A percentile compares a stretch with the other conserved stretches of the same genome.
phyloP scores from a whole-genome alignment of 331 rosid species.

The Quercus lobata region DNA sequence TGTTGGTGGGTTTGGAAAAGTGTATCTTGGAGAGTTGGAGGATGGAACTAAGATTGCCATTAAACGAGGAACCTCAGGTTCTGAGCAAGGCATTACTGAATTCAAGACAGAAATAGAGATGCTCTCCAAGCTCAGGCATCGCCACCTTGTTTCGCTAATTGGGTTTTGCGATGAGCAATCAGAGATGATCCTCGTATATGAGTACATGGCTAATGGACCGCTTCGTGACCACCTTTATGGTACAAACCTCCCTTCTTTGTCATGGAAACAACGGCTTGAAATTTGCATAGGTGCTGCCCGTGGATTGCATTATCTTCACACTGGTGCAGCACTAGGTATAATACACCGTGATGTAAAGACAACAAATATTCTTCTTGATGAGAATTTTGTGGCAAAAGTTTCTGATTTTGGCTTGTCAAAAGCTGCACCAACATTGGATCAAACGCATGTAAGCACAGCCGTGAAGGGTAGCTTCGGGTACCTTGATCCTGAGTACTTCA shows the following conservation, averaged over 20 bases:
- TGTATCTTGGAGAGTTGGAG: slow-evolving; percentile 61
- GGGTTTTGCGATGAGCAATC: slow-evolving; percentile 74
- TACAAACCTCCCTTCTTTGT: slow-evolving; percentile 40
- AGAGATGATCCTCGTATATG: slow-evolving; percentile 87
- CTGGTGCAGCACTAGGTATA: slow-evolving; percentile 74
- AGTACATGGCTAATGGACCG: slow-evolving; percentile 84
- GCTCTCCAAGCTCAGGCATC: slow-evolving; percentile 83
- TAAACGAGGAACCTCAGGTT: slow-evolving; percentile 60
- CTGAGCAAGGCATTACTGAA: slow-evolving; percentile 81
- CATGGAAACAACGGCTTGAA: slow-evolving; percentile 86
- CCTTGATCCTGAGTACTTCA: slow-evolving; percentile 82
- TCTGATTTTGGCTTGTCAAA: slow-evolving; percentile 86
- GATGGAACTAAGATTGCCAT: slow-evolving; percentile 71
- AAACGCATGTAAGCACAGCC: slow-evolving; percentile 77
- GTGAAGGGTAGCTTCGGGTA: slow-evolving; percentile 95
- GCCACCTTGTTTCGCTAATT: slow-evolving; percentile 79
- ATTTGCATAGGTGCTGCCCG: slow-evolving; percentile 87
- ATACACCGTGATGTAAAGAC: slow-evolving; percentile 92
- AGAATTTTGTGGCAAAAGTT: slow-evolving; percentile 68
- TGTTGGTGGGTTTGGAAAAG: slow-evolving; percentile 87
- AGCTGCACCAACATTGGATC: slow-evolving; percentile 48
- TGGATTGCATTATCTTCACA: slow-evolving; percentile 85
- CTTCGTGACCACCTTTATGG: slow-evolving; percentile 74
- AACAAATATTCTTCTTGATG: slow-evolving; percentile 79
- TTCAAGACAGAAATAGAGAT: slow-evolving; percentile 72